Evolutionary conservation across 768 basidiomycete species (phyloP), one percentile per base, ranked within the genome.

Genomic region (Kwoniella sp.): DNA sequence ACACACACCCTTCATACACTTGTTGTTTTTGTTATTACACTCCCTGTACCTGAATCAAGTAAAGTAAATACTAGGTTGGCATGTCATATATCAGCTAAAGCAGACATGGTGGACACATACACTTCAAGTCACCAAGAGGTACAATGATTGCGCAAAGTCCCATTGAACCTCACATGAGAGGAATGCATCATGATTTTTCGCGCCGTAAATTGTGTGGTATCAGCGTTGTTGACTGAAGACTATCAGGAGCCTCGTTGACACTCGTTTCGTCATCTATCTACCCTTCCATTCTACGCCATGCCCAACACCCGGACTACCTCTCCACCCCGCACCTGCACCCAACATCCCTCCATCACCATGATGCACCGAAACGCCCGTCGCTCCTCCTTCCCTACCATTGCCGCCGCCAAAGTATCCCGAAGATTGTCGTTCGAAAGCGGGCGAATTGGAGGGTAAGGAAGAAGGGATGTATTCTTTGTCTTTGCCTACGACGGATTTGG

Each of bases 401-500:
- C 48, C 22, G 17, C 6, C 21, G 22, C 48, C 48, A 24, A 56
- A 52, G 15, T 64, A 49, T 5, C 60, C 60, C 10, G 48, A 50
- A 1, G 33, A 36, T 15, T 29, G 24, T 26, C 58, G n/a, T 44
- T 60, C 58, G 17, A 60, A 52, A 10, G 56, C 52, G 17, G 60
- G 52, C n/a, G 66, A 55, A 27, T 33, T 22, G 10, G 58, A 55
- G 10, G 68, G 52, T 48, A 67, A 15, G 1, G 65, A 64, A 1
- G 69, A 70, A 10, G 69, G 69, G 50, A 70, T 70, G 50, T 62
- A 60, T 22, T 67, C 57, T 56, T 69, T 67, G 24, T 72, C 65
- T 26, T 64, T 60, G 6, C 62, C 64, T 13, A 58, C 37, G n/a
- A 68, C 59, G 13, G 50, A 53, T 55, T 70, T 68, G 17, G 55